These are phyloP conservation scores for Wallacemonas sp. DNA, from an alignment of 208 protist species.

Conservation along the genomic window DNA sequence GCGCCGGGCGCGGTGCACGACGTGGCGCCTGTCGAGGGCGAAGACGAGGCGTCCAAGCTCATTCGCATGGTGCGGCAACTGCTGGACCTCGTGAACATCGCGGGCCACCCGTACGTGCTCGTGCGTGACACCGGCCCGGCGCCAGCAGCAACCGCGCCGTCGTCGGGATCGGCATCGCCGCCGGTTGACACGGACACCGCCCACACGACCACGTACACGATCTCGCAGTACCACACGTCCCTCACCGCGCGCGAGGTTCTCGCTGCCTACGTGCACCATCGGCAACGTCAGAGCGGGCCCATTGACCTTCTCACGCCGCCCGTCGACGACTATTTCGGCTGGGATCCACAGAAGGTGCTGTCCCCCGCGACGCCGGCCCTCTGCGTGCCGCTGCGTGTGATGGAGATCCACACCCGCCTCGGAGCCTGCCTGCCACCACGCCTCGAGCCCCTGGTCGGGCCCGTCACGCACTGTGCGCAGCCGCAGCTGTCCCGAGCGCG, in stretches of 20 bases:
- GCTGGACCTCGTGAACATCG: slow-evolving; percentile 25
- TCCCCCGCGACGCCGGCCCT: not conserved
- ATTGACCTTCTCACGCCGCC: slow-evolving; percentile 25
- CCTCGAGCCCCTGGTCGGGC: not conserved
- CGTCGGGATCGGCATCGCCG: not conserved
- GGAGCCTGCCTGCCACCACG: not conserved
- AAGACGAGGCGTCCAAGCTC: too few relatives aligned
- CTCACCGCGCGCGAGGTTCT: not conserved
- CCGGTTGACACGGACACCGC: not conserved
- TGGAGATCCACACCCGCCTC: slow-evolving; percentile 17
- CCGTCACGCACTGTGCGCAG: not conserved
- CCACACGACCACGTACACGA: slow-evolving; percentile 24
- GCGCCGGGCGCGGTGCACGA: too few relatives aligned
- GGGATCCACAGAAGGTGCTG: slow-evolving; percentile 20
- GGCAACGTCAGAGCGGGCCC: slow-evolving; percentile 10
- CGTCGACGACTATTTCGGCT: slow-evolving; percentile 15
- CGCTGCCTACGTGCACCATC: slow-evolving; percentile 17
- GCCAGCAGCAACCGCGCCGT: too few relatives aligned
- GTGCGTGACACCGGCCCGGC: slow-evolving; percentile 21
- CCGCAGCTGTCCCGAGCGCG: not conserved
- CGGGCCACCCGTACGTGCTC: slow-evolving; percentile 51
- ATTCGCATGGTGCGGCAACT: slow-evolving; percentile 23
- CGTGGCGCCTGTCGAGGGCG: too few relatives aligned
- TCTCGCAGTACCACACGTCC: slow-evolving; percentile 34
- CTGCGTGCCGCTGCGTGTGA: slow-evolving; percentile 22